Evolutionary conservation across 1,284 basidiomycete species (phyloP).

Genomic region (Cystobasidiaceae sp.): DNA sequence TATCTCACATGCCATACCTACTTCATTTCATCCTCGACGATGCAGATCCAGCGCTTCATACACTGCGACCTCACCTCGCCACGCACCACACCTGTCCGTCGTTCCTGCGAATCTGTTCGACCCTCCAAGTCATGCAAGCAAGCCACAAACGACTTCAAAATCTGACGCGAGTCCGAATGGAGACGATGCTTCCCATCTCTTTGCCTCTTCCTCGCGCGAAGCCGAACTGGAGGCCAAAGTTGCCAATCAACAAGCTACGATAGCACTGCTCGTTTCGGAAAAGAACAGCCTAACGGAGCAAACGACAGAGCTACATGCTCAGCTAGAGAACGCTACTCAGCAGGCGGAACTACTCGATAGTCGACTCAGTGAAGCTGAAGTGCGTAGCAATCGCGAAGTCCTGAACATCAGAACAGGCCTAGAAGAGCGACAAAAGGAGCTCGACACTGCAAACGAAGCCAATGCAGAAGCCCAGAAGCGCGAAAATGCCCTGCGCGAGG

Average conservation of each 20-base stretch:
- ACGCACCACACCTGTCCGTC: constrained; percentile 18
- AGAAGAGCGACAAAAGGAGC: constrained; percentile 7
- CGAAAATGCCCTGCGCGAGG: background rate
- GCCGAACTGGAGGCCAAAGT: constrained; percentile 5
- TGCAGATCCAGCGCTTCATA: background rate
- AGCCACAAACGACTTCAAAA: background rate
- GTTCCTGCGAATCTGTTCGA: constrained; percentile 26
- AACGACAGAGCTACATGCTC: constrained; percentile 29
- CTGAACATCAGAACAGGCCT: background rate
- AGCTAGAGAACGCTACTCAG: constrained; percentile 28
- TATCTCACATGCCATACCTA: no score
- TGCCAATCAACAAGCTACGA: constrained; percentile 28
- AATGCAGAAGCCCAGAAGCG: constrained; percentile 1
- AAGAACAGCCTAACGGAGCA: constrained; percentile 20
- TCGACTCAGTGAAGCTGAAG: constrained; percentile 6
- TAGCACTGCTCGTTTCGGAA: constrained; percentile 32
- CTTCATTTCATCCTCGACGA: background rate
- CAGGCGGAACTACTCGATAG: constrained; percentile 3
- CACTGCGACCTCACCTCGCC: constrained; percentile 9
- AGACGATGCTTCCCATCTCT: constrained; percentile 32
- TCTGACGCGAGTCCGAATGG: constrained; percentile 22
- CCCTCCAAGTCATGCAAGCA: background rate
- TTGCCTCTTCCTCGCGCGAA: constrained; percentile 32
- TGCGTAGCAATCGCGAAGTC: background rate
- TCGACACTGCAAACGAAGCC: constrained; percentile 10